Evolutionary conservation across 495 filamentous ascomycete genomes (phyloP), one percentile per base, ranked within the genome.

Genomic region (Penicillium odoratum): DNA sequence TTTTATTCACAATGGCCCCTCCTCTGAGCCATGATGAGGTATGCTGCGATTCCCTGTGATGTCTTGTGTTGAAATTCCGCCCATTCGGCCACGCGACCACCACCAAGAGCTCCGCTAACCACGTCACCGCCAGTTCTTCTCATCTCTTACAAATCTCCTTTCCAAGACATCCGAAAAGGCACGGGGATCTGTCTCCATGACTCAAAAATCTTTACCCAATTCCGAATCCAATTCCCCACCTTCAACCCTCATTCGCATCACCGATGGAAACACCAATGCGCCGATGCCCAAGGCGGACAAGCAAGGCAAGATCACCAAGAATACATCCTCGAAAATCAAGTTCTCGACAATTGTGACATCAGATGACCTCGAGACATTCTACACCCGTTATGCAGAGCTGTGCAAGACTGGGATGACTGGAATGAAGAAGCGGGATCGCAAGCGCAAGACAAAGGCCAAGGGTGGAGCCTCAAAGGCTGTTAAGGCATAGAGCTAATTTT

Each of bases 361-460:
- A 9, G 84, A 85, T 43, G 84, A 87, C 3, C 72, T 97, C 4
- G 91, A 96, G 40, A 74, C 69, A 0, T 98, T 98, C 63, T 98
- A 89, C 72, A 77, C 77, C 15, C 81, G 83, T 42, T 98, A 98
- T 73, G 92, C 92, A n/a, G 95, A 98, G 63, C 80, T 91, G 7
- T 96, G 92, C 71, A 97, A 94, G 76, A 73, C 79, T 0, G 91
- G 92, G 16, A 98, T 97, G 93, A 78, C 83, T 29, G 84, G 81
- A 18, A 64, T 98, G 78, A 98, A 97, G 88, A 97, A 95, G 77
- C 77, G 93, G 53, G 92, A 97, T 79, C 81, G 91, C 80, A 90
- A 89, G 75, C 63, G 64, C 51, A 69, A 69, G 78, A 85, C 84
- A 54, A 91, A 88, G 82, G 89, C 84, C 71, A 90, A 84, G 76